A percentile compares a stretch with the other conserved stretches of the same genome.
Evolutionary conservation across 352 stramenopile species (phyloP).

Genomic region (Pythium monospermum): DNA sequence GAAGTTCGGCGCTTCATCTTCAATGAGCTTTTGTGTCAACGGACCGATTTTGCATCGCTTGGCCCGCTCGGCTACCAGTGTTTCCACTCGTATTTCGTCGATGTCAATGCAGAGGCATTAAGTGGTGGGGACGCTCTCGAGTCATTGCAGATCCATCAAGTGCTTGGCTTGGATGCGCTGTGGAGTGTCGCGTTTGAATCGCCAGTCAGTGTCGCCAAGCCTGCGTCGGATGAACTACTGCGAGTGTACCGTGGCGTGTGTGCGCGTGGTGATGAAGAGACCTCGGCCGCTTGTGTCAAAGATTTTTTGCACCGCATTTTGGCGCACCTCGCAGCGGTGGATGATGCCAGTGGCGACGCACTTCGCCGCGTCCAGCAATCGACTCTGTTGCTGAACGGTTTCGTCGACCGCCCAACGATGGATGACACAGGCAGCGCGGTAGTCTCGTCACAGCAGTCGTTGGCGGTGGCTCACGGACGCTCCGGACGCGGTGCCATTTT

Average conservation of each 20-base stretch:
- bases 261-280: conserved; percentile 25
- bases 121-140: neutral
- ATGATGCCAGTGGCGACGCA: conserved; percentile 40
- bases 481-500: conserved; percentile 70
- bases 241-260: conserved; percentile 72
- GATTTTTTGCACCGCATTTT: conserved; percentile 84
- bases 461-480: conserved; percentile 58
- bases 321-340: conserved; percentile 50
- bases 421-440: conserved; percentile 10
- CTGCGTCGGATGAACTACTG: conserved; percentile 72
- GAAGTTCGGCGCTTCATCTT: conserved; percentile 83
- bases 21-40: conserved; percentile 72
- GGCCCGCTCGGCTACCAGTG: conserved; percentile 79
- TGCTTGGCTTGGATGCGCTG: conserved; percentile 76
- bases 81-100: conserved; percentile 85
- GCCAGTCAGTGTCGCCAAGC: conserved; percentile 66
- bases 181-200: conserved; percentile 83
- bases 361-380: conserved; percentile 77
- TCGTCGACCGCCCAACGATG: conserved; percentile 30
- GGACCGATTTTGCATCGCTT: conserved; percentile 70
- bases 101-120: conserved; percentile 41
- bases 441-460: conserved; percentile 43
- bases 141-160: conserved; percentile 1
- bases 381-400: conserved; percentile 59
- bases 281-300: conserved; percentile 42